Base-by-base conservation (phyloP, 306 rosid species). In the Bauhinia variegata region DNA sequence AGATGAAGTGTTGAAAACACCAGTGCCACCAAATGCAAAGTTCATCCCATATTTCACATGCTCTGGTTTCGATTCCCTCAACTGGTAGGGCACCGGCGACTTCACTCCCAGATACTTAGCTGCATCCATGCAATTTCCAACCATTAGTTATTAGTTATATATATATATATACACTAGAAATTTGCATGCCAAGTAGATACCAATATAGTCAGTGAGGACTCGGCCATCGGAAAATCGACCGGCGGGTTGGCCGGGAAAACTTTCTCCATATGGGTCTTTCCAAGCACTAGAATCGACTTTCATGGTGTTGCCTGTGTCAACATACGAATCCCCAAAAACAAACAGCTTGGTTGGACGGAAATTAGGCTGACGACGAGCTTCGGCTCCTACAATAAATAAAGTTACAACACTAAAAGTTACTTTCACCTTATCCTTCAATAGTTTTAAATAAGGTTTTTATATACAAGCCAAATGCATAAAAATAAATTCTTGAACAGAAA, bases 201-300 rank as follows among this genome's bases (percentile, higher is more conserved):
- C 76, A 5, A 79, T 4, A 57, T 31, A 79, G 51, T 79, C 83
- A 1, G 83, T 68, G 46, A 79, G 73, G 17, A 79, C 65, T 6
- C 72, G 60, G 7, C 83, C 83, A 43, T 73, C 69, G 47, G 73
- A 73, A 44, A 79, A 79, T 9, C 83, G 75, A 14, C 83, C 83
- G 0, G 65, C 46, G 0, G 83, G 83, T 17, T 79, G 68, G 4
- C 73, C 65, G 2, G 79, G 76, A 52, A 63, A 79, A 32, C 65
- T 63, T 30, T 47, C 49, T 6, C 83, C 79, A 30, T 74, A 79
- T 0, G 83, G 76, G 6, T 18, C 8, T 37, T 49, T 69, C 73
- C 79, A 78, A 2, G 72, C 68, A 39, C 15, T 12, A 11, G 75
- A 34, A 3, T 6, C 6, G 7, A 37, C 12, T 15, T 55, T 41